Base-by-base conservation (phyloP, 257 asterid species). In the Hygrophila difformis region DNA sequence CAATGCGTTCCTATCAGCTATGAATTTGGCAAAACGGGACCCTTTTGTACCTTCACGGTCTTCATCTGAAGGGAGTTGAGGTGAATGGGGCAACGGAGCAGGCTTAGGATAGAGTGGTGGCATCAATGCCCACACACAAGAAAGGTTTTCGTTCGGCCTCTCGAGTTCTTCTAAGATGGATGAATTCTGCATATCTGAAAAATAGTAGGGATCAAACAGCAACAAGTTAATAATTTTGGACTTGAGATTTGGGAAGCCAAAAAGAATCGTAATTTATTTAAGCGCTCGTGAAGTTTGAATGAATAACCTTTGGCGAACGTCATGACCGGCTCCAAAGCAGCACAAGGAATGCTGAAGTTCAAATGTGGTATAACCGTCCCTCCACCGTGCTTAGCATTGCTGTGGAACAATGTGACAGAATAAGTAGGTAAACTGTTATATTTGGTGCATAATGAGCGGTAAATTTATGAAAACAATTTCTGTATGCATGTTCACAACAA, bases 341-440 rank as follows among this genome's bases (percentile, higher is more conserved):
- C 83, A 50, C 87, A 86, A 8, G 98, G 92, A 33, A 91, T 91
- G 89, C 96, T 86, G 70, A 91, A 91, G 80, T 91, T 91, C 84
- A 91, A 66, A 68, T 86, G 87, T 14, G 96, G 96, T 43, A 91
- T 82, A n/a, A 91, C 82, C 12, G 80, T 75, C 49, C 96, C 96
- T 57, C 96, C 96, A 65, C 96, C 96, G 18, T 91, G 98, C 71
- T 81, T 86, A 15, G 98, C 96, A 51, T 91, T 91, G 78, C 98
- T 91, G 82, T 22, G 43, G 39, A 52, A 59, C 34, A 35, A 62
- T 29, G n/a, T n/a, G n/a, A n/a, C n/a, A n/a, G n/a, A n/a, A n/a
- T n/a, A n/a, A n/a, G n/a, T n/a, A n/a, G n/a, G n/a, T n/a, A n/a
- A n/a, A n/a, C n/a, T n/a, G n/a, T n/a, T n/a, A n/a, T n/a, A n/a